Conservation (phyloP, 257 asterid genomes). For the Solanum chaucha region DNA sequence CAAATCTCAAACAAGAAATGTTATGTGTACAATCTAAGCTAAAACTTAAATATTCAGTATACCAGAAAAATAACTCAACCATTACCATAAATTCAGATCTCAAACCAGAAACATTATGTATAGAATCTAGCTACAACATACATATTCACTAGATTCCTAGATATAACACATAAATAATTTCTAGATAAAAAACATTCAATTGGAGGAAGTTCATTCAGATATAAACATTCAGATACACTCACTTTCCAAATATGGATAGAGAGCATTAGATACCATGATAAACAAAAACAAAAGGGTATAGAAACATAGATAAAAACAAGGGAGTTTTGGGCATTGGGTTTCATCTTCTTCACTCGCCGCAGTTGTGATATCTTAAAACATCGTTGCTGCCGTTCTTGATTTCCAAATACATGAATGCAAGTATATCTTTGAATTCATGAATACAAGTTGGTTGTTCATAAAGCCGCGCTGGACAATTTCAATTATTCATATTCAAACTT, state of each 20-base stretch:
- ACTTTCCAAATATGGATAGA: not conserved
- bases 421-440: too few species aligned
- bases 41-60: too few species aligned
- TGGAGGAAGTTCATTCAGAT: not conserved
- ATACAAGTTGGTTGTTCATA: not conserved
- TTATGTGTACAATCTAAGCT: not conserved
- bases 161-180: too few species aligned
- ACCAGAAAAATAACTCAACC: too few species aligned
- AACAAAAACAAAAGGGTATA: not conserved
- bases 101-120: not conserved
- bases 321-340: too few species aligned
- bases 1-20: not conserved
- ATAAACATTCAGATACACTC: too few species aligned
- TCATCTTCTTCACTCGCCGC: too few species aligned
- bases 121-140: not conserved
- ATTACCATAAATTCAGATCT: too few species aligned
- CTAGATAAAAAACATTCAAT: not conserved
- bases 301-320: not conserved
- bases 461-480: not conserved
- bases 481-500: too few species aligned
- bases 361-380: too few species aligned
- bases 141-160: not conserved
- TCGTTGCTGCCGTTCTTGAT: not conserved
- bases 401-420: too few species aligned
- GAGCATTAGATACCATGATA: not conserved